phyloP scores from a whole-genome alignment of 148 eudicot genomes.

The Camellia lanceoleosa region DNA sequence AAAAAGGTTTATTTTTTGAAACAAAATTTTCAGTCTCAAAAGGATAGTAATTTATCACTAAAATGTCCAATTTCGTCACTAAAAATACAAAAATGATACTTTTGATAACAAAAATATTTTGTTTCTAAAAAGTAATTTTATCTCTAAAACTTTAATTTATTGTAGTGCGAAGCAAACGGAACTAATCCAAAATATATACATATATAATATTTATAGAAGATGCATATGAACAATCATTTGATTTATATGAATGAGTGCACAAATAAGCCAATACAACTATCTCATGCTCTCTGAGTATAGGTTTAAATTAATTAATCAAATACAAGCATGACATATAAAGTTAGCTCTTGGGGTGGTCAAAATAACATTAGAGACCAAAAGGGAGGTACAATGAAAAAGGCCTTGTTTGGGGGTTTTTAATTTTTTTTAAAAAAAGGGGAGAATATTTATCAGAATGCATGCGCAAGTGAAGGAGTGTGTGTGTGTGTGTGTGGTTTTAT shows the following conservation, averaged over 20 bases:
- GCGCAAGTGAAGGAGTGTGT: conserved; percentile 22
- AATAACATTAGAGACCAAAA: neutral
- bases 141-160: too few relatives aligned
- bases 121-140: too few relatives aligned
- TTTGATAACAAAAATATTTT: too few relatives aligned
- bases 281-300: neutral
- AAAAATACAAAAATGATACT: too few relatives aligned
- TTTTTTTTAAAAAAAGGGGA: neutral
- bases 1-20: too few relatives aligned
- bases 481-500: neutral
- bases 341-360: neutral
- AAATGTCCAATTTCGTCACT: too few relatives aligned
- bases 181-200: conserved; percentile 17
- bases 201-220: conserved; percentile 14
- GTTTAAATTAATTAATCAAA: neutral
- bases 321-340: conserved; percentile 18
- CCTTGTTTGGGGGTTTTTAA: neutral
- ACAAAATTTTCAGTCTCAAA: too few relatives aligned
- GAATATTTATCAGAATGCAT: conserved; percentile 30
- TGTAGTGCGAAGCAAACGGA: neutral
- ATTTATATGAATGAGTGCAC: neutral
- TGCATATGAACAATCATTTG: neutral
- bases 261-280: conserved; percentile 31
- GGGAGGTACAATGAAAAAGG: too few relatives aligned
- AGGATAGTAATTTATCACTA: too few relatives aligned